phyloP scores from a whole-genome alignment of 176 grass and related monocot genomes.

The Oryza officinalis region DNA sequence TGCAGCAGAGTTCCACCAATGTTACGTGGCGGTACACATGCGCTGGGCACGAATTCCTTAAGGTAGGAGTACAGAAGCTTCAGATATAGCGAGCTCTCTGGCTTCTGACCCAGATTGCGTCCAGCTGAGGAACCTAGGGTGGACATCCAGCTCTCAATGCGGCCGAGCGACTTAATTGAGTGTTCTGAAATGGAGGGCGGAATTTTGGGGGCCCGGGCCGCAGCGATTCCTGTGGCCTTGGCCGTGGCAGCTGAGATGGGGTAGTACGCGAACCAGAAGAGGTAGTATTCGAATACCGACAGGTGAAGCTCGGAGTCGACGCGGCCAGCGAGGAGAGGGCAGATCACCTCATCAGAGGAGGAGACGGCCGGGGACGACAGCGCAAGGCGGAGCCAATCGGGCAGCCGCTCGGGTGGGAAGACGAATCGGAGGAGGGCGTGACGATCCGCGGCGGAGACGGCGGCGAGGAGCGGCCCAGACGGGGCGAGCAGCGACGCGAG shows the following conservation, averaged over 20 bases:
- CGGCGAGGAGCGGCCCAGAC: constrained; percentile 65
- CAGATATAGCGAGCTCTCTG: constrained; percentile 61
- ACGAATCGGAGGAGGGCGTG: constrained; percentile 63
- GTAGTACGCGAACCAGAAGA: constrained; percentile 98
- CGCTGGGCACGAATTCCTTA: constrained; percentile 55
- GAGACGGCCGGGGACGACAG: constrained; percentile 23
- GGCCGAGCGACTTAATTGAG: constrained; percentile 21
- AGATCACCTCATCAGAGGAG: constrained; percentile 39
- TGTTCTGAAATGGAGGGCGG: constrained; percentile 15
- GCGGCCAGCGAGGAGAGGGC: constrained; percentile 56
- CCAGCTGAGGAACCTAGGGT: constrained; percentile 45
- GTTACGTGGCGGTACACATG: constrained; percentile 17
- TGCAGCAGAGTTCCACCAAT: constrained; percentile 47
- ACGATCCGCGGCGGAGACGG: constrained; percentile 57
- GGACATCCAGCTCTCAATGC: constrained; percentile 72
- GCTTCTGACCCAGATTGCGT: constrained; percentile 47
- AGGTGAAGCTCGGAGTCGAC: constrained; percentile 70
- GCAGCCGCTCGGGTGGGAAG: constrained; percentile 83
- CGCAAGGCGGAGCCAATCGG: constrained; percentile 67
- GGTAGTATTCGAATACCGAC: constrained; percentile 81
- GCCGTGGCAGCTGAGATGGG: constrained; percentile 50
- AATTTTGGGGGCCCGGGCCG: not conserved
- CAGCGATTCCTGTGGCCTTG: not conserved
- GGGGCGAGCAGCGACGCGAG: constrained; percentile 62
- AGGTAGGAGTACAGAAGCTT: constrained; percentile 78